Evolutionary conservation across 2,329 filamentous ascomycete genomes (phyloP).

Genomic region (Colletotrichum scovillei): DNA sequence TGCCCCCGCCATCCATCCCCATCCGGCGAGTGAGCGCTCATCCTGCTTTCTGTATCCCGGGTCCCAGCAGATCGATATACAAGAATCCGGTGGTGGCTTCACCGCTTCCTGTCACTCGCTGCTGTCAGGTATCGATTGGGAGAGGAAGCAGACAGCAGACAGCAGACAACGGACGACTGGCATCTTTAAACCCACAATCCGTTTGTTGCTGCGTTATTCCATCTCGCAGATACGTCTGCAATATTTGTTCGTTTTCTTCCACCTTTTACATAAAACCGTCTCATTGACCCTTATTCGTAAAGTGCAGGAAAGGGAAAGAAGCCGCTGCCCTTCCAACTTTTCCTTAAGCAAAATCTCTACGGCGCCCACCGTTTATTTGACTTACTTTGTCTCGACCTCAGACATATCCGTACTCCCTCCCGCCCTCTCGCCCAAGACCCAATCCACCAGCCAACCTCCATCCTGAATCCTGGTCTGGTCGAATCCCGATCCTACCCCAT

Average conservation of each 20-base stretch:
- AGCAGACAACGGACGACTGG: neutral
- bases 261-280: neutral
- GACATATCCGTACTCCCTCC: neutral
- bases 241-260: neutral
- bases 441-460: neutral
- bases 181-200: conserved; percentile 1
- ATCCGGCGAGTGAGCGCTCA: neutral
- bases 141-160: neutral
- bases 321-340: too few relatives aligned
- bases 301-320: neutral
- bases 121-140: neutral
- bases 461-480: too few relatives aligned
- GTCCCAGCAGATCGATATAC: conserved; percentile 4
- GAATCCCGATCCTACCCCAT: neutral
- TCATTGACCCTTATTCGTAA: neutral
- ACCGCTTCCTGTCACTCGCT: conserved; percentile 8
- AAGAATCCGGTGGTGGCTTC: neutral
- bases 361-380: conserved; percentile 6
- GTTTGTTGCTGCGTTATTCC: conserved; percentile 4
- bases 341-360: neutral
- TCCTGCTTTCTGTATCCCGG: conserved; percentile 6
- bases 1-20: neutral
- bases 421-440: neutral
- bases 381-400: conserved; percentile 1
- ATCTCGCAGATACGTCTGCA: neutral